A percentile compares a stretch with the other conserved stretches of the same genome.
phyloP scores from a whole-genome alignment of 2,329 filamentous ascomycete species.

The Fusarium haematococcum region DNA sequence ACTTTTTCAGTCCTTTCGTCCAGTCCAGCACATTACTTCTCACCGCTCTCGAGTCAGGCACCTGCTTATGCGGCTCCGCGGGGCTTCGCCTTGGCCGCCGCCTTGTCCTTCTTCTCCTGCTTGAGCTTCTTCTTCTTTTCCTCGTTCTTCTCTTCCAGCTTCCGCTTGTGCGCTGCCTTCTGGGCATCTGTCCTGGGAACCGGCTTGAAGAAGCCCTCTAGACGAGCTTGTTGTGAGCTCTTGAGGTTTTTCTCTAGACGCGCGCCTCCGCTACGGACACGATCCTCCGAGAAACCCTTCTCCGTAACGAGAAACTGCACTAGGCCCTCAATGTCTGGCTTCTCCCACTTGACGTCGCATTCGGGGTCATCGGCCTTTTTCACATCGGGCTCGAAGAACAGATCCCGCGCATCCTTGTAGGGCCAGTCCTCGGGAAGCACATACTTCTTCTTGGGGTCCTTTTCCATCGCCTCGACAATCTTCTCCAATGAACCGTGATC shows the following conservation, averaged over 20 bases:
- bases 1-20: conserved; percentile 6
- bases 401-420: conserved; percentile 87
- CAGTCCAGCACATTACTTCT: conserved; percentile 6
- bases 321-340: conserved; percentile 89
- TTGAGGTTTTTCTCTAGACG: conserved; percentile 92
- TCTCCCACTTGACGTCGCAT: conserved; percentile 98
- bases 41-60: neutral
- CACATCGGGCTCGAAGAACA: conserved; percentile 94
- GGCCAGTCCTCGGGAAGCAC: conserved; percentile 96
- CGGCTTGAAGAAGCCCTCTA: conserved; percentile 98
- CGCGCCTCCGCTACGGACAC: conserved; percentile 82
- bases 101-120: conserved; percentile 95
- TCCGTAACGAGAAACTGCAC: conserved; percentile 91
- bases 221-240: conserved; percentile 86
- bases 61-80: conserved; percentile 62
- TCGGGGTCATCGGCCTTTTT: conserved; percentile 83
- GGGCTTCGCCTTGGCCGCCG: conserved; percentile 88
- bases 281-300: conserved; percentile 97
- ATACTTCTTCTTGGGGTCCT: conserved; percentile 83
- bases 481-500: conserved; percentile 91
- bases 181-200: conserved; percentile 89
- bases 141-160: conserved; percentile 91
- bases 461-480: conserved; percentile 83
- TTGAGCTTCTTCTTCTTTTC: conserved; percentile 97
- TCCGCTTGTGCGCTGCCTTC: conserved; percentile 87